A percentile compares a stretch with the other conserved stretches of the same genome.
Evolutionary conservation across 768 basidiomycete genomes (phyloP).

Genomic region (Lentinula raphanica): DNA sequence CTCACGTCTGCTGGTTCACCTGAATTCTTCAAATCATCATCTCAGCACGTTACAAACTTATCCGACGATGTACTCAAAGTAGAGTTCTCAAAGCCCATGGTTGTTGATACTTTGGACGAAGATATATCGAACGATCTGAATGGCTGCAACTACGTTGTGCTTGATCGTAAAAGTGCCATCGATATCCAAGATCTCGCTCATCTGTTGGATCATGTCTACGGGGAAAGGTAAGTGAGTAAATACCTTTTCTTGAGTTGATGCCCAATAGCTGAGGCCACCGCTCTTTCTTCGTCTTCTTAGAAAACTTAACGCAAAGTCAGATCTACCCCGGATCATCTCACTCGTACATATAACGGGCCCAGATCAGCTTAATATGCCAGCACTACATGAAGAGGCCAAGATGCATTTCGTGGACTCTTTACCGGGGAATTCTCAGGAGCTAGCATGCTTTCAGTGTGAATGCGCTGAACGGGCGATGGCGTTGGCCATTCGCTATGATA

Average conservation of each 20-base stretch:
- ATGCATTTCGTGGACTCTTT: slow-evolving; percentile 40
- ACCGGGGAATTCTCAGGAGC: slow-evolving; percentile 41
- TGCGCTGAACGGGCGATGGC: slow-evolving; percentile 49
- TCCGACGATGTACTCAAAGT: neutral
- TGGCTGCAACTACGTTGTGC: slow-evolving; percentile 13
- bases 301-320: too few relatives aligned
- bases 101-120: neutral
- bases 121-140: slow-evolving; percentile 1
- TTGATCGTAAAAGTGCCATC: slow-evolving; percentile 36
- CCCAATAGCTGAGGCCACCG: neutral
- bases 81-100: neutral
- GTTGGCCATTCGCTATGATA: slow-evolving; percentile 42
- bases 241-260: neutral
- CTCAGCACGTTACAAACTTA: neutral
- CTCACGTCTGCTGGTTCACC: slow-evolving; percentile 34
- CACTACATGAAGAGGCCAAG: slow-evolving; percentile 41
- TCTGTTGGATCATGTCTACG: slow-evolving; percentile 61
- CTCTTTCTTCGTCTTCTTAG: slow-evolving; percentile 40
- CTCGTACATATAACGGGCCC: slow-evolving; percentile 55
- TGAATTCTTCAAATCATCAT: slow-evolving; percentile 2
- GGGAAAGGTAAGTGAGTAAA: slow-evolving; percentile 50
- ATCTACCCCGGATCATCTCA: slow-evolving; percentile 45
- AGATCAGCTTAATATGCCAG: slow-evolving; percentile 51
- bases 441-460: slow-evolving; percentile 30
- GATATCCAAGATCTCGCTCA: slow-evolving; percentile 45